Conservation (phyloP, 306 rosid species). For the Lablab purpureus region DNA sequence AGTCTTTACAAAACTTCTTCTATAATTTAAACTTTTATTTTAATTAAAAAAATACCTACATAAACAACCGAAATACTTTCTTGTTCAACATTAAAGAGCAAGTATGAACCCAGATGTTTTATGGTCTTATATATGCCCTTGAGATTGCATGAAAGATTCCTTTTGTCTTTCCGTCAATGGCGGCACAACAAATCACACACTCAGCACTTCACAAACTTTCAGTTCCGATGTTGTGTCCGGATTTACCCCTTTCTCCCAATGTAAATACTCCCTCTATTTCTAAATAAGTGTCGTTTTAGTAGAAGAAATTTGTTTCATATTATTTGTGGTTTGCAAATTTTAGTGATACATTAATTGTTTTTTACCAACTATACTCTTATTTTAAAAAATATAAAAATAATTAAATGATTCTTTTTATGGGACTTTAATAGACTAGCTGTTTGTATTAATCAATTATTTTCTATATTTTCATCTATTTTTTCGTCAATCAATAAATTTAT, state of each 20-base stretch:
- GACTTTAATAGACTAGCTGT: no score
- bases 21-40: background rate
- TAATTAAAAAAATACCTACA: background rate
- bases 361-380: no score
- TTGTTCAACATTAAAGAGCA: background rate
- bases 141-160: background rate
- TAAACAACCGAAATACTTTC: background rate
- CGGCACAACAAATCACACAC: background rate
- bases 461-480: no score
- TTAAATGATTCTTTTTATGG: no score
- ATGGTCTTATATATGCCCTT: background rate
- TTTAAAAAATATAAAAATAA: no score
- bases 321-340: no score
- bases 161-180: background rate
- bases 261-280: no score
- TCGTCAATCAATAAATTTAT: no score
- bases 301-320: no score
- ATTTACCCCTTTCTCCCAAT: background rate
- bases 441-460: no score
- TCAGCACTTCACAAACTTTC: background rate
- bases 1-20: background rate
- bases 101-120: background rate
- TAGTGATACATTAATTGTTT: no score
- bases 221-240: background rate
- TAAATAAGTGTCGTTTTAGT: no score